phyloP scores from a whole-genome alignment of 139 green algal genomes.

The Chlamydomonas applanata region DNA sequence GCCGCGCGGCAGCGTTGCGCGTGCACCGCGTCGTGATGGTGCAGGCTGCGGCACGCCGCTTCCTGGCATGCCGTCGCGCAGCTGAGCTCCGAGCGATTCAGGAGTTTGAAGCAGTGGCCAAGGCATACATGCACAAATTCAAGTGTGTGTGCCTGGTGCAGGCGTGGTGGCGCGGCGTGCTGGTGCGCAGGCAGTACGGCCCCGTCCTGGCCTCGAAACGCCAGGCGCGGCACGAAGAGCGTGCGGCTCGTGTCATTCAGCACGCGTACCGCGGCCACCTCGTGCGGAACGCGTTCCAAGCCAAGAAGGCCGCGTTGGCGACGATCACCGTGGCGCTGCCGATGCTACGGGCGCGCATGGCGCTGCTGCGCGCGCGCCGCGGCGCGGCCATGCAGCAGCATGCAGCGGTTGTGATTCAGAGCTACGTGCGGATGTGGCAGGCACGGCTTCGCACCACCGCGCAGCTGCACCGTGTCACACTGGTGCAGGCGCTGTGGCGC shows the following conservation, averaged over 20 bases:
- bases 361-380: neutral
- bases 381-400: neutral
- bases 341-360: conserved; percentile 5
- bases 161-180: conserved; percentile 35
- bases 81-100: neutral
- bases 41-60: neutral
- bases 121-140: conserved; percentile 18
- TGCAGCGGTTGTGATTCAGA: conserved; percentile 4
- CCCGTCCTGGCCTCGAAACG: conserved; percentile 11
- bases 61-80: neutral
- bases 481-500: conserved; percentile 58
- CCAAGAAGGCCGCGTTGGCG: neutral
- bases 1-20: conserved; percentile 1
- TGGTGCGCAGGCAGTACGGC: conserved; percentile 16
- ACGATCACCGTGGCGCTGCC: conserved; percentile 10
- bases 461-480: neutral
- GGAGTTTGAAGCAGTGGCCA: conserved; percentile 6
- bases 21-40: conserved; percentile 22
- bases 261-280: conserved; percentile 11
- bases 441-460: conserved; percentile 13
- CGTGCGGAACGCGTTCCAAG: neutral
- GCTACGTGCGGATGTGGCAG: conserved; percentile 33
- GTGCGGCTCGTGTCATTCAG: neutral
- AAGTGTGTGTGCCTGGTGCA: conserved; percentile 45
- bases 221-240: too few relatives aligned